Conservation (phyloP, 2,329 filamentous ascomycete genomes). For the Verticillium zaregamsianum region DNA sequence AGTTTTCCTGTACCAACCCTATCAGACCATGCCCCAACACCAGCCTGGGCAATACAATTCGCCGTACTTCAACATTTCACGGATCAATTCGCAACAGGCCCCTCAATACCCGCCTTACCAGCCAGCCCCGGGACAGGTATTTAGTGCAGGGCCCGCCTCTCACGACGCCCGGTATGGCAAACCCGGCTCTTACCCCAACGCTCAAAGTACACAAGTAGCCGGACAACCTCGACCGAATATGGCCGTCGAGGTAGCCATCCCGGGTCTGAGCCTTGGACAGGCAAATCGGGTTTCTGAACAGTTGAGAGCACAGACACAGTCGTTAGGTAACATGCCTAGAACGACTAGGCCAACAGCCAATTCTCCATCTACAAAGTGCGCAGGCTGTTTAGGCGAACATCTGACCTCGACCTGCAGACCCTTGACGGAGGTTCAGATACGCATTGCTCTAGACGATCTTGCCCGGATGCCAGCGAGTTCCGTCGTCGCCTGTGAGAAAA, state of each 20-base stretch:
- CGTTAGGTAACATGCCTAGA: neutral
- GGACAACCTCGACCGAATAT: neutral
- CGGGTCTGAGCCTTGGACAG: neutral
- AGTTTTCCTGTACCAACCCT: neutral
- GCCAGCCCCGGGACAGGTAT: neutral
- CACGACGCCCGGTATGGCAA: neutral
- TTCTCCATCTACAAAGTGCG: neutral
- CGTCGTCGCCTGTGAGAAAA: neutral
- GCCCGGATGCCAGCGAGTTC: neutral
- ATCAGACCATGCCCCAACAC: neutral
- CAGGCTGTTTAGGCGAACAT: neutral
- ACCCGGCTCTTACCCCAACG: neutral
- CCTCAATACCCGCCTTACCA: neutral
- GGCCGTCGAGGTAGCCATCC: neutral
- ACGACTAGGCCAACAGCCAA: neutral
- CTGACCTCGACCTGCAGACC: neutral
- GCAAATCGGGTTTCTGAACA: neutral
- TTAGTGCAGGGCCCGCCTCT: neutral
- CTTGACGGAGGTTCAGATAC: conserved; percentile 6
- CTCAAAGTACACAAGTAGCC: neutral
- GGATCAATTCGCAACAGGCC: neutral
- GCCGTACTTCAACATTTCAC: neutral
- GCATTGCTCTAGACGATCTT: conserved; percentile 10
- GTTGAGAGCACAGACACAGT: neutral
- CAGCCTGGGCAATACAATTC: neutral